phyloP scores from a whole-genome alignment of 148 eudicot genomes.

The Spergularia marina region DNA sequence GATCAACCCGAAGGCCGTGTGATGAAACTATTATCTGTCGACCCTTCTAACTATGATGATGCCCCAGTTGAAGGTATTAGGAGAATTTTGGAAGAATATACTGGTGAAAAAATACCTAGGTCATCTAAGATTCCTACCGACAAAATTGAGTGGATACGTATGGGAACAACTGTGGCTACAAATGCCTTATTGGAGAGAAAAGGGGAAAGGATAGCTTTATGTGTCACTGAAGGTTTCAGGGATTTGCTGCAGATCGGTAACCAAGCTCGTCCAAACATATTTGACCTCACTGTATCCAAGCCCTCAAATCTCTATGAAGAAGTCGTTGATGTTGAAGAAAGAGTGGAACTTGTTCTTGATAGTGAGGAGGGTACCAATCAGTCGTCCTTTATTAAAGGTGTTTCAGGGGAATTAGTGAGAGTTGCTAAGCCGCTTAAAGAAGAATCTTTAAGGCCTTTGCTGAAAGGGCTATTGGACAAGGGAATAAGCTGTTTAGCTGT shows the following conservation, averaged over 20 bases:
- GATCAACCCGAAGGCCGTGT: conserved; percentile 81
- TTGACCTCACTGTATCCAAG: conserved; percentile 87
- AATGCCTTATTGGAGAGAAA: conserved; percentile 91
- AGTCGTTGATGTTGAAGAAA: conserved; percentile 89
- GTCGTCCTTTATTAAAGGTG: conserved; percentile 46
- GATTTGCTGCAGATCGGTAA: conserved; percentile 92
- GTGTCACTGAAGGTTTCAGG: conserved; percentile 82
- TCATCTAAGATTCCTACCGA: conserved; percentile 83
- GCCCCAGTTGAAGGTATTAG: conserved; percentile 97
- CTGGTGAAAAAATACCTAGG: conserved; percentile 62
- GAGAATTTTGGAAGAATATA: conserved; percentile 85
- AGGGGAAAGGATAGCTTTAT: conserved; percentile 92
- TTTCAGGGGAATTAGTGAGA: conserved; percentile 82
- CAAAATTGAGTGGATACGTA: conserved; percentile 93
- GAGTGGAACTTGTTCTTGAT: conserved; percentile 78
- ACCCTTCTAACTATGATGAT: conserved; percentile 95
- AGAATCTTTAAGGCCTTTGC: conserved; percentile 62
- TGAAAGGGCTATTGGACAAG: conserved; percentile 60
- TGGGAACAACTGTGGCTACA: conserved; percentile 99
- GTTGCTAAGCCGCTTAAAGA: conserved; percentile 67
- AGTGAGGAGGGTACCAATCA: conserved; percentile 31
- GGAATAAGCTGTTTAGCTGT: conserved; percentile 90
- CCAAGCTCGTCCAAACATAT: conserved; percentile 93
- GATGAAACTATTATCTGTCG: conserved; percentile 90
- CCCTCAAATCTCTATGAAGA: conserved; percentile 90